Evolutionary conservation across 192 early-diverging fungal genomes (phyloP), one percentile per base, ranked within the genome.

Genomic region (Mortierella antarctica): DNA sequence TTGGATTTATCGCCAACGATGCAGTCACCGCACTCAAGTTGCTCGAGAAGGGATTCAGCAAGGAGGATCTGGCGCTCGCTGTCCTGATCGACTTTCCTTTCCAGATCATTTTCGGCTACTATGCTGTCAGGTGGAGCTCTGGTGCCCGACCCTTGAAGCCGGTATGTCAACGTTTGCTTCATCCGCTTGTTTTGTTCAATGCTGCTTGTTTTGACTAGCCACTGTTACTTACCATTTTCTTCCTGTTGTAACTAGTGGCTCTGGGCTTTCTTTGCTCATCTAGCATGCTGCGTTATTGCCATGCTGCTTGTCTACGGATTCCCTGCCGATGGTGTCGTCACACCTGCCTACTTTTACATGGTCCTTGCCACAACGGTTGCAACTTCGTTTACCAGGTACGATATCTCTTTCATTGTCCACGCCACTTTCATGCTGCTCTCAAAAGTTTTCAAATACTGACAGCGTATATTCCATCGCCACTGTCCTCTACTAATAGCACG

Each of bases 101-200:
- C 59, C 96, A 99, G 83, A 91, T 99, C 51, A 84, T 98, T 66
- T 96, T 99, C 88, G 98, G 98, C 14, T 98, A 98, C 82, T 97
- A 96, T 83, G 97, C 97, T 0, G 98, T 96, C 15, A 93, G 93
- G 62, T 99, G 97, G 98, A 96, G 95, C 58, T 90, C 86, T 68
- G 98, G 98, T 7, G 77, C 83, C 9, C 86, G 92, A 52, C 96
- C 97, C 6, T 83, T 98, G 68, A 90, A 86, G 39, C 96, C 97
- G 49, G 92, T 94, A 83, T 31, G 31, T 31, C 31, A 31, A 31
- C 31, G 3, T 31, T 31, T 31, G 31, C 31, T 3, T 31, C 31
- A 31, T 31, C 31, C 3, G 31, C 31, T 31, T 31, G 31, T 31
- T 31, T 31, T 31, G 31, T 31, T 31, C 17, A 57, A 15, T 10